Base-by-base conservation (phyloP, 1,284 basidiomycete genomes). In the Fistulina hepatica region DNA sequence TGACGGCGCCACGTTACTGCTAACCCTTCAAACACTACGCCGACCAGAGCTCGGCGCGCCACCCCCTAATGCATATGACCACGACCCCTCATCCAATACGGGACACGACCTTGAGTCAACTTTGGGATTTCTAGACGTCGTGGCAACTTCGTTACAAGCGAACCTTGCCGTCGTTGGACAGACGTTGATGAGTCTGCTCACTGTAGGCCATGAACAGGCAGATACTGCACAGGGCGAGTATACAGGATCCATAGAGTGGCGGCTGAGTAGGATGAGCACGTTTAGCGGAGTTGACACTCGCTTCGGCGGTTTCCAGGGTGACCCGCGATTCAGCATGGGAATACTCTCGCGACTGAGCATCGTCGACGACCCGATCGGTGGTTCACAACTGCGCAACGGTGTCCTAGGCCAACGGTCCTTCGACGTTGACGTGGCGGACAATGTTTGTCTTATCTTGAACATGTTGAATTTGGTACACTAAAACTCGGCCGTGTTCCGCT, bases 241-340 rank as follows among this genome's bases (percentile, higher is more conserved):
- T 55, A 72, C 64, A 36, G 74, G 70, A 5, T 80, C 81, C 2
- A 82, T 83, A 38, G 76, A 81, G 40, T 74, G 77, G 74, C 67
- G 81, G 19, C 70, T 75, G 58, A 81, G 79, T 11, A 72, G 78
- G 10, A 57, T 80, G 39, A 79, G 77, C 50, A n/a, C n/a, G n/a
- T n/a, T n/a, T n/a, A n/a, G n/a, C n/a, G 61, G 71, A 44, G 67
- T 74, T 44, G 67, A 70, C 41, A 61, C 59, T 37, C 62, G 65
- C 28, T 62, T 73, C 35, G 63, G 63, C 21, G 57, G 60, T 34
- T n/a, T n/a, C n/a, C n/a, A n/a, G n/a, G n/a, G n/a, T n/a, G n/a
- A n/a, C n/a, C n/a, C n/a, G n/a, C n/a, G n/a, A n/a, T n/a, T n/a
- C n/a, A n/a, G n/a, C n/a, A n/a, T n/a, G n/a, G n/a, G n/a, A n/a